Evolutionary conservation across 1,139 yeast genomes (phyloP).

Genomic region (Lodderomyces metapsilosis): DNA sequence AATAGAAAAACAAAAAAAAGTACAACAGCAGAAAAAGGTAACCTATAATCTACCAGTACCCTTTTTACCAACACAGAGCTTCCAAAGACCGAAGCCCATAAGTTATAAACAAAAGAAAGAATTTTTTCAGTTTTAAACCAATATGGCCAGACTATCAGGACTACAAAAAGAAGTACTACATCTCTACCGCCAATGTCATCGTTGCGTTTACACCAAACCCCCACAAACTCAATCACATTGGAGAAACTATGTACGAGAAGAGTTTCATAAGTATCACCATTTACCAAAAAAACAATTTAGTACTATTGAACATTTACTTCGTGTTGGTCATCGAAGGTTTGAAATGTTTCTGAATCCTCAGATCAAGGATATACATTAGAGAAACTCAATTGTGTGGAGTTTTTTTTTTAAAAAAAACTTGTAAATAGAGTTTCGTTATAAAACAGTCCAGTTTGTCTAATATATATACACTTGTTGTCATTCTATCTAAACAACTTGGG

Average conservation of each 20-base stretch:
- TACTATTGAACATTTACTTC: constrained; percentile 79
- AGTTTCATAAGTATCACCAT: constrained; percentile 59
- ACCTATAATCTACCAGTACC: too few relatives aligned
- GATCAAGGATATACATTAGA: constrained; percentile 58
- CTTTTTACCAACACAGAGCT: too few relatives aligned
- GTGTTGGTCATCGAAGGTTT: constrained; percentile 70
- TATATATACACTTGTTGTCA: too few relatives aligned
- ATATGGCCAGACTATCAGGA: constrained; percentile 49
- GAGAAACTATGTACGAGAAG: constrained; percentile 48
- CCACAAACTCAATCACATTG: constrained; percentile 41
- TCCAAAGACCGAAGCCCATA: too few relatives aligned
- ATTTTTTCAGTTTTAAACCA: too few relatives aligned
- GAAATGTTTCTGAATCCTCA: constrained; percentile 72
- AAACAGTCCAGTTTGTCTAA: too few relatives aligned
- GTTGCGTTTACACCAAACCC: constrained; percentile 60
- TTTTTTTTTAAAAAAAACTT: too few relatives aligned
- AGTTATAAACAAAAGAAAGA: too few relatives aligned
- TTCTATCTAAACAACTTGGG: not conserved
- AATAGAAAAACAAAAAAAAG: too few relatives aligned
- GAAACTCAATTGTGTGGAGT: not conserved
- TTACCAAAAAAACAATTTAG: constrained; percentile 78
- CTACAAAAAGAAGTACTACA: constrained; percentile 63
- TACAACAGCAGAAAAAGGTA: too few relatives aligned
- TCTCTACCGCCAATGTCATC: constrained; percentile 57
- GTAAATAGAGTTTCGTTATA: too few relatives aligned